phyloP scores from a whole-genome alignment of 2,329 filamentous ascomycete genomes.

The Aspergillus tubingensis region DNA sequence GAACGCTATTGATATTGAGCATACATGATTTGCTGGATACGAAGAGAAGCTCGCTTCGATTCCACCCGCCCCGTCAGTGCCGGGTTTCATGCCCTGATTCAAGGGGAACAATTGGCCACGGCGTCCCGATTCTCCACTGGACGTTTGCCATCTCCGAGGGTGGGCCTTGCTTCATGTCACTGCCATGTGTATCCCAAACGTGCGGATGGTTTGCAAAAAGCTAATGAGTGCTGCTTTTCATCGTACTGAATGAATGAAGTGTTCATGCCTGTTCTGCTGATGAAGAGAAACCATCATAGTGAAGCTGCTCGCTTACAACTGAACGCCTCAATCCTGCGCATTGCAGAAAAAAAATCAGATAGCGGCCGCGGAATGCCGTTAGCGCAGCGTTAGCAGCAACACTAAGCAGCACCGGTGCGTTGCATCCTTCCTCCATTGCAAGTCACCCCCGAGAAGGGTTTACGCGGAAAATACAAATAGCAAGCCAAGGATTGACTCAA shows the following conservation, averaged over 20 bases:
- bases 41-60: not conserved
- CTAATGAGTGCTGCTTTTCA: no score
- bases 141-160: no score
- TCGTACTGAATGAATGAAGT: no score
- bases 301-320: no score
- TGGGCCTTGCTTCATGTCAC: no score
- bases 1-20: not conserved
- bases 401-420: not conserved
- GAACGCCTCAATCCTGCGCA: no score
- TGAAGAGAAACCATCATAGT: no score
- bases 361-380: not conserved
- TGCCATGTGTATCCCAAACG: no score
- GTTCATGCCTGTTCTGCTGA: no score
- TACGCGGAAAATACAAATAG: not conserved
- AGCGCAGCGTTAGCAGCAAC: not conserved
- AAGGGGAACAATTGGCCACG: not conserved
- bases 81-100: not conserved
- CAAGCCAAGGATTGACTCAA: not conserved
- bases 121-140: not conserved
- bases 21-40: not conserved
- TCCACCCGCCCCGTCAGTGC: not conserved
- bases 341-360: not conserved
- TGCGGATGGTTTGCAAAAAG: no score
- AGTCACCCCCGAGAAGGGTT: not conserved
- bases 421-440: not conserved